Base-by-base conservation (phyloP, 1,284 basidiomycete genomes). In the Ceratobasidium sp. region DNA sequence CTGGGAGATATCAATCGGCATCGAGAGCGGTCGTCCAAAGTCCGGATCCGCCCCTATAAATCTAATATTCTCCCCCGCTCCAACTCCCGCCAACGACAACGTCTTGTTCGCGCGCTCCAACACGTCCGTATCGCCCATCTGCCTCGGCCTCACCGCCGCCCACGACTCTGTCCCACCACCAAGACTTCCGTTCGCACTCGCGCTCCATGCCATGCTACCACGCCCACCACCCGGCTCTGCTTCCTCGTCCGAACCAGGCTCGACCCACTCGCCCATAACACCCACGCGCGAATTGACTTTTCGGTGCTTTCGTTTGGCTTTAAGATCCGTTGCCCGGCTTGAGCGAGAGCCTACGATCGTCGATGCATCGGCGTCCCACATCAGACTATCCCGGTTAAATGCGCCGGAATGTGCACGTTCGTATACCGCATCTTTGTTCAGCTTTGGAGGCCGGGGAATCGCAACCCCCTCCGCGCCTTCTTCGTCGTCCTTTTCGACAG, bases 191-290 rank as follows among this genome's bases (percentile, higher is more conserved):
- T 40, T 62, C 13, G 54, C 20, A 13, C 40, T 66, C 17, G 44
- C 65, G 23, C 17, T 66, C n/a, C 59, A 23, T 4, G 62, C 62
- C 26, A 48, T 23, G 38, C 61, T 62, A 6, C n/a, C 33, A 44
- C 66, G 48, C 26, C 12, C 12, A 23, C n/a, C 13, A 10, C 20
- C 70, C 33, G 42, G 26, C 13, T 64, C 70, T 17, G 6, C 57
- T 40, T 74, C 70, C 28, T 74, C 70, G 28, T 74, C 70, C 28
- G 70, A 74, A 38, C 64, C 70, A 33, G 70, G 70, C 46, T 74
- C 70, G 59, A 74, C 70, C 70, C 70, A 74, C 46, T 74, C 70
- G 48, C 70, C 70, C 70, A 74, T 74, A 17, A 74, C 42, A 10
- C 56, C 70, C 13, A 74, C 70, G 15, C 59, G 54, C 70, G 70